phyloP scores from a whole-genome alignment of 2,329 filamentous ascomycete species.

The Coniochaeta sp. region DNA sequence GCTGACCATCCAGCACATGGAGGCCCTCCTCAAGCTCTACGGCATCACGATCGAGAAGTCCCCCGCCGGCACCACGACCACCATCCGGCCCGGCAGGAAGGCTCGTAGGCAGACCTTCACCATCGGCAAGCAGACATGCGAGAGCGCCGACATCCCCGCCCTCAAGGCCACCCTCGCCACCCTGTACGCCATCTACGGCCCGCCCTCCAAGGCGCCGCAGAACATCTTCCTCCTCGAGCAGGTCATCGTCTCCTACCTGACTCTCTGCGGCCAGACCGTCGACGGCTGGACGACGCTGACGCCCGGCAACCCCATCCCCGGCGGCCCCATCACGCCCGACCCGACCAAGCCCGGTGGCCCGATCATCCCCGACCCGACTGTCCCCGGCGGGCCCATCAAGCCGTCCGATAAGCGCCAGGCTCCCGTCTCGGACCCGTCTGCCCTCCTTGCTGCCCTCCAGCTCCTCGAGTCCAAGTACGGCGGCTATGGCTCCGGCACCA shows the following conservation, averaged over 20 bases:
- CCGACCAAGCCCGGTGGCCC: conserved; percentile 17
- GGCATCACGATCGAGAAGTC: conserved; percentile 25
- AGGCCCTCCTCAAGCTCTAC: conserved; percentile 21
- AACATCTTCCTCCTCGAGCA: conserved; percentile 20
- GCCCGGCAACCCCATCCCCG: conserved; percentile 18
- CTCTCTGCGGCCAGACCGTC: conserved; percentile 15
- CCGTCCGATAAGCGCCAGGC: conserved; percentile 6
- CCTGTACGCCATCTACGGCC: conserved; percentile 15
- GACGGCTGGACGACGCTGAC: conserved; percentile 16
- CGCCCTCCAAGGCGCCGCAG: conserved; percentile 10
- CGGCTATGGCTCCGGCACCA: conserved; percentile 11
- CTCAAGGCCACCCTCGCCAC: conserved; percentile 15
- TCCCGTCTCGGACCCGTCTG: conserved; percentile 7
- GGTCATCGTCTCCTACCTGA: conserved; percentile 16
- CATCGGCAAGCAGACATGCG: conserved; percentile 13
- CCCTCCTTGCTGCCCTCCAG: conserved; percentile 12
- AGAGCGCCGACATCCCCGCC: conserved; percentile 12
- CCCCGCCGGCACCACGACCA: conserved; percentile 26
- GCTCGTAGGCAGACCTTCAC: conserved; percentile 13
- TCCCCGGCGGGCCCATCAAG: conserved; percentile 10
- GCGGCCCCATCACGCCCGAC: conserved; percentile 22
- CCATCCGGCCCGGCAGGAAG: conserved; percentile 16
- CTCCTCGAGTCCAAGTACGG: conserved; percentile 16
- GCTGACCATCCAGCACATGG: conserved; percentile 10
- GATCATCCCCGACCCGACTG: conserved; percentile 16